Base-by-base conservation (phyloP, 495 filamentous ascomycete species). In the Immersiella caudata region DNA sequence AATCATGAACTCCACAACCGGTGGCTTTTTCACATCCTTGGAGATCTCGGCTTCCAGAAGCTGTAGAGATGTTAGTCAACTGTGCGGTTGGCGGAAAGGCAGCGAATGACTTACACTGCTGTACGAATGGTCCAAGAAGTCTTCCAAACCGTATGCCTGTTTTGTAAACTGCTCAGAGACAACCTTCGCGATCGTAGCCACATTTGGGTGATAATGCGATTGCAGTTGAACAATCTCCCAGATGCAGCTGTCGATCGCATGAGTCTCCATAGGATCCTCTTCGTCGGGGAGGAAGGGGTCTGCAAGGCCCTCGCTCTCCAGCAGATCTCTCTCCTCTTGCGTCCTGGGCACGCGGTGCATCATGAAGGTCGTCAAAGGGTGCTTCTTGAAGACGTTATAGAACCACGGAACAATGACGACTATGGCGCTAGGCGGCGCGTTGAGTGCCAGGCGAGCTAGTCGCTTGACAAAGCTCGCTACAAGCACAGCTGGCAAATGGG, bases 131-230 rank as follows among this genome's bases (percentile, higher is more conserved):
- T 98, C 96, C 62, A 98, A 79, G 79, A 99, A 99, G 72, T 99
- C 96, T 73, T 99, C 96, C 20, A 97, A 72, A 68, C 90, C 91
- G 78, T 97, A 99, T 12, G 87, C 81, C 76, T 93, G 90, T 82
- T 98, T 99, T 3, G 94, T 98, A 78, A 98, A 99, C 78, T 97
- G 95, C 82, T 99, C 93, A 25, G 91, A 91, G 65, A 99, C 88
- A 65, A 99, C 96, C 78, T 91, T 93, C 26, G 93, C 91, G 66
- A 98, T 89, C 5, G 94, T 93, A 1, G 94, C 93, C 40, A 99
- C 93, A 74, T 97, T 98, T 40, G 96, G 96, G 76, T 99, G 96
- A 79, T 95, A 98, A 79, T 99, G 96, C 3, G 87, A 88, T 79
- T 95, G 92, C 57, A 97, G 81, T 62, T 89, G 90, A 64, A 94